Base-by-base conservation (phyloP, 2,329 filamentous ascomycete genomes). In the Fusarium albosuccineum region DNA sequence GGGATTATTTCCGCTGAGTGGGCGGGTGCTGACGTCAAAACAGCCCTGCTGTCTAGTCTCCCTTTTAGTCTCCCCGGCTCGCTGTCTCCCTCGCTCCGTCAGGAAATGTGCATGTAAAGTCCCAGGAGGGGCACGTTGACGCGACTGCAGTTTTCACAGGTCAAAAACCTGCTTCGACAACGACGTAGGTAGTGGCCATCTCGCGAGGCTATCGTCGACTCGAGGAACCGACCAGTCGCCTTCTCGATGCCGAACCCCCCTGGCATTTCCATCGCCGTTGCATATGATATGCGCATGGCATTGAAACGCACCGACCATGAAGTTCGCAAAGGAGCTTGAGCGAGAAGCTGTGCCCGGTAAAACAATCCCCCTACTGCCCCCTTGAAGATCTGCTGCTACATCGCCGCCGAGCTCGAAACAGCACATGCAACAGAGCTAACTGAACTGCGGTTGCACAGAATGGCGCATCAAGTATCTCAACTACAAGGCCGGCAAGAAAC, bases 401-500 rank as follows among this genome's bases (percentile, higher is more conserved):
- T 30, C 46, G 44, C 56, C 27, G 14, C 27, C 11, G 4, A n/a
- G 6, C n/a, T 30, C 26, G 14, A 46, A 17, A 46, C 5, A 10
- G 33, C 27, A 9, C 4, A 6, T 49, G 46, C 46, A 49, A 22
- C 46, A 30, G 30, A 14, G 8, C 46, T 49, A 14, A 66, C 57
- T 42, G 63, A 39, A 68, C 55, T 37, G 33, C 48, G 36, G 44
- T 46, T 17, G 10, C 50, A 49, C 70, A 90, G 88, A 98, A 87
- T 98, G 95, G 95, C 89, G 92, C 74, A 87, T 90, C 78, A 97
- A 97, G 79, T 98, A 97, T 79, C 86, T 98, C 72, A 89, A 97
- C 80, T 98, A 98, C 85, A 97, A 97, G 85, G 89, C 89, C 58
- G 95, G 94, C 63, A 98, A 98, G 82, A 97, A 97, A 82, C 91